Base-by-base conservation (phyloP, 148 eudicot genomes). In the Silene latifolia region DNA sequence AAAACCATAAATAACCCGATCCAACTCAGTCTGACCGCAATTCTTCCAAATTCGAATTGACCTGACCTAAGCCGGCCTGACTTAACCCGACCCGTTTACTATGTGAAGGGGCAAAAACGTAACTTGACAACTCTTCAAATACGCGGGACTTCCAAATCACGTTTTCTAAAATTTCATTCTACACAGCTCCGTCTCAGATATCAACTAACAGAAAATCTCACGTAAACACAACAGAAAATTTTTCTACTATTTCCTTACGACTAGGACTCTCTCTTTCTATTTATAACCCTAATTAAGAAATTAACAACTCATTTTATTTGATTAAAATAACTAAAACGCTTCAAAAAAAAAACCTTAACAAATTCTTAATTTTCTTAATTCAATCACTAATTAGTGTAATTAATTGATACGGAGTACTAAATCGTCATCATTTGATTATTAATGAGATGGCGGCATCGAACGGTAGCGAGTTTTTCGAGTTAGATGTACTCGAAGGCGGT, bases 401-500 rank as follows among this genome's bases (percentile, higher is more conserved):
- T 27, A 27, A 27, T 27, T 27, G 29, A 27, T 27, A 27, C 29
- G 29, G 29, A 27, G 29, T 27, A 27, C 29, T 27, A 27, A 27
- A 27, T 48, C 53, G 53, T 48, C 56, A 51, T 51, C 44, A 11
- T 51, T 51, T 51, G 4, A 51, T 51, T 51, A 51, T 4, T 5
- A 35, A 67, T 15, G 32, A 60, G 56, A 74, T 73, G 79, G 79
- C 77, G 75, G 75, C 24, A n/a, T 63, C 48, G 21, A 66, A 83
- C 42, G 97, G 95, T 27, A 91, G 86, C 14, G 93, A 89, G 67
- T 89, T 79, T 59, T 87, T 86, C 72, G 91, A 86, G 71, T 29
- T 88, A n/a, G 91, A 91, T 7, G 44, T 39, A 3, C 27, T 63
- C 1, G 71, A 47, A 11, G 25, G 24, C 8, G 92, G 85, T 5